A percentile compares a stretch with the other conserved stretches of the same genome.
Evolutionary conservation across 176 grass and related monocot genomes (phyloP).

Genomic region (Musa itinerans): DNA sequence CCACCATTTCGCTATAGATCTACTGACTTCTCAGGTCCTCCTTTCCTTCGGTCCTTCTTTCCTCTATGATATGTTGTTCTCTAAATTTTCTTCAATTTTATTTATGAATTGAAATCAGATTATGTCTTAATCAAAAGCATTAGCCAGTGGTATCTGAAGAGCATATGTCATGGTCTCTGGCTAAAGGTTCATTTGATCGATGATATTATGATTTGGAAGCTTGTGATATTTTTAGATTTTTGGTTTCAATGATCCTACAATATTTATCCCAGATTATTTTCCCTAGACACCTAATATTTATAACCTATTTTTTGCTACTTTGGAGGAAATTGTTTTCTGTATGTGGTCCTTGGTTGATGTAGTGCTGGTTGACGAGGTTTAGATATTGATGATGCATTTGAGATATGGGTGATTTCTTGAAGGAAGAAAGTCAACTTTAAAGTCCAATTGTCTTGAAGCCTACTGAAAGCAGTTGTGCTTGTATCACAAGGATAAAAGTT

Average conservation of each 20-base stretch:
- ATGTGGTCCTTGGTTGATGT: background rate
- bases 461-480: background rate
- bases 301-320: too few relatives aligned
- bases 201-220: too few relatives aligned
- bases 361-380: background rate
- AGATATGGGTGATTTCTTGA: background rate
- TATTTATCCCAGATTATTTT: background rate
- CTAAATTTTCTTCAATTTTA: conserved; percentile 4
- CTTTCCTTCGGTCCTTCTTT: background rate
- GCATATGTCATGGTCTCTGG: too few relatives aligned
- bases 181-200: too few relatives aligned
- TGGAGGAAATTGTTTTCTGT: too few relatives aligned
- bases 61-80: background rate
- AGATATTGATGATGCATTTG: background rate
- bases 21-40: conserved; percentile 76
- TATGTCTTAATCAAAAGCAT: background rate
- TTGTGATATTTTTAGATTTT: background rate
- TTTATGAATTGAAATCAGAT: background rate
- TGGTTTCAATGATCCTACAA: background rate
- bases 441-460: background rate
- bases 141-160: too few relatives aligned
- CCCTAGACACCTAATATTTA: background rate
- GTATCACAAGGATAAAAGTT: background rate
- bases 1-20: conserved; percentile 85
- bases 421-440: background rate